Base-by-base conservation (phyloP, 2,329 filamentous ascomycete species). In the Podosphaera fusca region DNA sequence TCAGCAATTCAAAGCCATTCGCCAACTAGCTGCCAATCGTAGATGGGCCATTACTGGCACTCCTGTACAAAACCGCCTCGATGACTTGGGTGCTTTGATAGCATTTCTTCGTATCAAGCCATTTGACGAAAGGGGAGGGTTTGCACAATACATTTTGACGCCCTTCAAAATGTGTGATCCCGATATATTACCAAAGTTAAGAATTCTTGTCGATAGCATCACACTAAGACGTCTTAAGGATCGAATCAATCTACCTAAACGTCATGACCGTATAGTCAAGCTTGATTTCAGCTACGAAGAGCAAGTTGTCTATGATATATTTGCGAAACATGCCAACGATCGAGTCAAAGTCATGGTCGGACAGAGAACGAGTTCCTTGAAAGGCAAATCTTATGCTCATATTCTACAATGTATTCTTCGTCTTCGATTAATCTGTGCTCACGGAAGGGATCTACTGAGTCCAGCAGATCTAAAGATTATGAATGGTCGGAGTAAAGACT, bases 21-120 rank as follows among this genome's bases (percentile, higher is more conserved):
- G 87, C 61, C 78, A 80, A 29, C 73, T 96, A 2, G 77, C 85
- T 59, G 86, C 88, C 1, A 78, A 85, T 65, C 80, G 89, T 36
- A 82, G 89, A 38, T 98, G 92, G 92, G 90, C 89, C 2, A 87
- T 96, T n/a, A 96, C 92, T 0, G 92, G 90, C 57, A 96, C 92
- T 0, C 92, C 89, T 0, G 86, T 96, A 7, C 90, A 96, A 69
- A 98, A 98, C 66, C 82, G 86, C 3, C 75, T 96, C 2, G 88
- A 94, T 61, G 92, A 98, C 67, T 75, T 96, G 30, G 85, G 87
- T 12, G 85, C 90, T 1, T 73, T 96, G 2, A 81, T 95, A 58
- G 85, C 83, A 36, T 96, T 96, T 65, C 73, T 96, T 47, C 81
- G 85, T 12, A 73, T 96, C 12, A 81, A 81, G 63, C 90, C 90